phyloP scores from a whole-genome alignment of 176 grass and related monocot genomes.

The Thinopyrum elongatum region DNA sequence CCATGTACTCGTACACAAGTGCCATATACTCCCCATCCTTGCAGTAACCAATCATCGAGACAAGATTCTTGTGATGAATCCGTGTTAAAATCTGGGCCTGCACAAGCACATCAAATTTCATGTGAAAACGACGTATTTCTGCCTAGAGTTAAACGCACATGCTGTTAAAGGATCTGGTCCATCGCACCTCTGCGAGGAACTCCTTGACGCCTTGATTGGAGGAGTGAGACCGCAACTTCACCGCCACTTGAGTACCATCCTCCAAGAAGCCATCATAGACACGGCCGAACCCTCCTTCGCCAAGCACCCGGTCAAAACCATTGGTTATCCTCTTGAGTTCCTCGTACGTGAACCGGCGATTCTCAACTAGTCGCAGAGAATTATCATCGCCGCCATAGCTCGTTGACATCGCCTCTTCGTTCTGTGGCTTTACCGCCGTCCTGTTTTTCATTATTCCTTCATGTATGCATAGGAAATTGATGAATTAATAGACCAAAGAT shows the following conservation, averaged over 20 bases:
- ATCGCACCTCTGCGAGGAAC: background rate
- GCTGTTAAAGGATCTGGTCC: background rate
- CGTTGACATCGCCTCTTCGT: background rate
- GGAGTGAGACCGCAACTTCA: background rate
- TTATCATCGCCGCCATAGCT: background rate
- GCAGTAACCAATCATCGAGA: background rate
- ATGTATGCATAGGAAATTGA: background rate
- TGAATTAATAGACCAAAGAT: background rate
- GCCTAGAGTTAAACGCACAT: background rate
- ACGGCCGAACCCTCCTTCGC: background rate
- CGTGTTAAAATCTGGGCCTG: background rate
- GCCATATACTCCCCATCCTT: background rate
- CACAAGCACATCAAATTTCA: background rate
- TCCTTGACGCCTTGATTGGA: background rate
- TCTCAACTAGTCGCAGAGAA: background rate
- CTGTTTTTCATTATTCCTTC: background rate
- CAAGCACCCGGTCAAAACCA: background rate
- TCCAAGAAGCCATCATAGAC: background rate
- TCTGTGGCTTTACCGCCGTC: background rate
- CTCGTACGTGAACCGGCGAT: background rate
- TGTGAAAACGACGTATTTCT: rapidly evolving
- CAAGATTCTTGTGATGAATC: slow-evolving; percentile 13
- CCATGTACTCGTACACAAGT: background rate
- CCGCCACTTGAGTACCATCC: background rate
- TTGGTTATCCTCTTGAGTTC: background rate